Evolutionary conservation across 805 yeast species (phyloP).

Genomic region (Wickerhamiella nectarea): DNA sequence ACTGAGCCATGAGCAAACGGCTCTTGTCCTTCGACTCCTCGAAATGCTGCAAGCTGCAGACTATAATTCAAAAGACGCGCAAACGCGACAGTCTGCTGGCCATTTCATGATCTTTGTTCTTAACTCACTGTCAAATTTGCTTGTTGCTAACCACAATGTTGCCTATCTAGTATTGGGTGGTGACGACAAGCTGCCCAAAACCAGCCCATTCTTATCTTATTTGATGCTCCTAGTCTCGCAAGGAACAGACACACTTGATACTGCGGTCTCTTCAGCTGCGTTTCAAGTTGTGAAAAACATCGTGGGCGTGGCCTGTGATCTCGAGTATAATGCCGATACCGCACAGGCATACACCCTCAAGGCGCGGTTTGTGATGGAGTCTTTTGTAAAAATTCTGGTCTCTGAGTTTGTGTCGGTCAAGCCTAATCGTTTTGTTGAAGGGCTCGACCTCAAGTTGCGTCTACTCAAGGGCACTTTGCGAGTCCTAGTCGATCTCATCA

Average conservation of each 20-base stretch:
- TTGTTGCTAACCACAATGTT: neutral
- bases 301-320: neutral
- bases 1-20: neutral
- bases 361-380: neutral
- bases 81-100: neutral
- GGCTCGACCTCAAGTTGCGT: neutral
- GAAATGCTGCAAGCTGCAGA: neutral
- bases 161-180: neutral
- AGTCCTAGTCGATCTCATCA: neutral
- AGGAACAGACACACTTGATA: neutral
- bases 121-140: neutral
- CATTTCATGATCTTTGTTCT: neutral
- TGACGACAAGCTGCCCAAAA: neutral
- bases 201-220: neutral
- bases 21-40: neutral
- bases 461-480: neutral
- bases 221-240: neutral
- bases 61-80: neutral
- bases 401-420: slow-evolving; percentile 4
- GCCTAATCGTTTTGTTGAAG: neutral
- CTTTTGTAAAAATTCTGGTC: neutral
- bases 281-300: neutral
- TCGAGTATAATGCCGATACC: slow-evolving; percentile 1
- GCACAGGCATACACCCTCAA: slow-evolving; percentile 1
- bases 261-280: neutral